A percentile compares a stretch with the other conserved stretches of the same genome.
phyloP scores from a whole-genome alignment of 164 flowering plant species.

The Liquidambar formosana region DNA sequence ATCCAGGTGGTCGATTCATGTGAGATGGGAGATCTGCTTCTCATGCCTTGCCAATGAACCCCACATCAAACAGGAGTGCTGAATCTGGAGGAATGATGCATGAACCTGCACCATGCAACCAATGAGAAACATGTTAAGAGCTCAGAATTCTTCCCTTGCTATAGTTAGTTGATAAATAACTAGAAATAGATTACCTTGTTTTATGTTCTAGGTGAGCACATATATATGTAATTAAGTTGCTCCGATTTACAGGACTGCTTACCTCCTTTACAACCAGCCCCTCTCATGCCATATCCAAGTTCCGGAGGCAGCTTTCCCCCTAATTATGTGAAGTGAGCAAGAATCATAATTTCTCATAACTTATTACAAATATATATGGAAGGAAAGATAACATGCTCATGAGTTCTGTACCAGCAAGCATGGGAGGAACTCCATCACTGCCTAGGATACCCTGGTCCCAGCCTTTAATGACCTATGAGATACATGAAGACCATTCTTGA shows the following conservation, averaged over 20 bases:
- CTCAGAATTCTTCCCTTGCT: neutral
- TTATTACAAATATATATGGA: neutral
- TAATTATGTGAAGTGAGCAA: conserved; percentile 6
- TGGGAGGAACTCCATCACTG: conserved; percentile 86
- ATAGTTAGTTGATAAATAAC: no score
- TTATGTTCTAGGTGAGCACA: no score
- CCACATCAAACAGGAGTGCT: conserved; percentile 82
- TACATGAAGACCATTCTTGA: neutral
- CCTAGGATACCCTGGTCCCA: conserved; percentile 92
- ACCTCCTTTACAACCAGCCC: conserved; percentile 97
- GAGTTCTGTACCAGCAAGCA: conserved; percentile 69
- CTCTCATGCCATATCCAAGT: conserved; percentile 81
- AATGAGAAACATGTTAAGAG: neutral
- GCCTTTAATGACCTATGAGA: conserved; percentile 77
- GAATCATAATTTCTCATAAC: neutral
- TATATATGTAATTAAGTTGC: no score
- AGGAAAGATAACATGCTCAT: neutral
- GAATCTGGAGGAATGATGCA: conserved; percentile 90
- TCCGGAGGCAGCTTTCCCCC: conserved; percentile 93
- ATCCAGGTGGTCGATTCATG: conserved; percentile 8
- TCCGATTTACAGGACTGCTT: conserved; percentile 7
- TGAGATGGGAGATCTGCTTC: neutral
- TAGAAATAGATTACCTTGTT: no score
- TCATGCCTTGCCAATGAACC: conserved; percentile 79
- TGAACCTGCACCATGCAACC: conserved; percentile 49